Evolutionary conservation across 129 eudicot genomes (phyloP), one percentile per base, ranked within the genome.

Genomic region (Flaveria robusta): DNA sequence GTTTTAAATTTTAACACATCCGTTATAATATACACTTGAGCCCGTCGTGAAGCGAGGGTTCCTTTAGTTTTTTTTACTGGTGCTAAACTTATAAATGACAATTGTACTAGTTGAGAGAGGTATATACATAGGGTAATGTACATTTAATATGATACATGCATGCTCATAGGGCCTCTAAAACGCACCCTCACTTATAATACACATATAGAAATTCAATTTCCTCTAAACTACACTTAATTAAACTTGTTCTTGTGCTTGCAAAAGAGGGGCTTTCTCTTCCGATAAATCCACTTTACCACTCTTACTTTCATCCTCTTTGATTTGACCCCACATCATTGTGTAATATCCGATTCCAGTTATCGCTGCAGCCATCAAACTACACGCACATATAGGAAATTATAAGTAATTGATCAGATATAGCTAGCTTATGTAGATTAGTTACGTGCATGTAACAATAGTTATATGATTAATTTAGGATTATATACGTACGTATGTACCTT

Each of bases 301-400:
- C 42, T 79, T 72, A 34, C 39, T 55, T 68, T 54, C 77, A 55
- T 92, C 87, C 29, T 82, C 91, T 74, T 75, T 86, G 29, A 79
- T 84, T 78, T 87, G 85, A 23, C 96, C 97, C 96, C 96, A 92
- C 82, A 89, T 70, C 73, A 86, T 77, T 46, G 85, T 82, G 72
- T 83, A 87, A 64, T 86, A 89, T 22, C 96, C 97, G 16, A 86
- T 58, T 37, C 89, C 96, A 10, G 81, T 81, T 47, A 92, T 47
- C 9, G 83, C 66, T 69, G 96, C 96, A 1, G 89, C 89, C 83
- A 87, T 77, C 46, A 89, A 83, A 76, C 97, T 89, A 82, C 90
- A 80, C 42, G 23, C 27, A 27, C 12, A 23, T 31, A 14, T 68
- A 20, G 5, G 10, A 9, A 22, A 41, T 73, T 50, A 50, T 58